These are phyloP conservation scores for Furcasterigmium furcatum DNA, from an alignment of 2,329 filamentous ascomycete species.

Conservation along the genomic window DNA sequence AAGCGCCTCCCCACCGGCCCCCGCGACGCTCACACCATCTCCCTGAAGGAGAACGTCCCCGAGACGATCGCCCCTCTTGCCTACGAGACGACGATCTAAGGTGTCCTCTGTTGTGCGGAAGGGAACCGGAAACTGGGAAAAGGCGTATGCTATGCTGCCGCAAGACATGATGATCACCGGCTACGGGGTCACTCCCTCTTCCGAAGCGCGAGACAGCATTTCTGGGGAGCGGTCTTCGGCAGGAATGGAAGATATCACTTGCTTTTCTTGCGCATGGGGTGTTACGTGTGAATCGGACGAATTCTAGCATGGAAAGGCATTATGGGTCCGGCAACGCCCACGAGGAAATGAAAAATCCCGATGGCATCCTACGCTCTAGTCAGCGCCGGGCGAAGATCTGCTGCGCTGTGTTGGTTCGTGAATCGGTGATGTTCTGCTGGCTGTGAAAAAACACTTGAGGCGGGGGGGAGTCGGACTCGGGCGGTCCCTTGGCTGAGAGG, in stretches of 20 bases:
- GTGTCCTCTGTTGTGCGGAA: constrained; percentile 7
- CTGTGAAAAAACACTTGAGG: too few relatives aligned
- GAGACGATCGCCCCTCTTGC: constrained; percentile 89
- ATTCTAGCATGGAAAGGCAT: constrained; percentile 16
- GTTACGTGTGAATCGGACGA: constrained; percentile 16
- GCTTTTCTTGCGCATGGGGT: constrained; percentile 16
- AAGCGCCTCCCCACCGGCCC: constrained; percentile 86
- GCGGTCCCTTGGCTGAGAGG: too few relatives aligned
- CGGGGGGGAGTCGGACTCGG: too few relatives aligned
- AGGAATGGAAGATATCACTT: constrained; percentile 8
- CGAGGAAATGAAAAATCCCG: constrained; percentile 14
- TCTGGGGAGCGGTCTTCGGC: constrained; percentile 7
- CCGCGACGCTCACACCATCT: constrained; percentile 77
- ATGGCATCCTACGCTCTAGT: constrained; percentile 8
- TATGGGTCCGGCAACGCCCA: constrained; percentile 15
- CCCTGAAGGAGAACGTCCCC: constrained; percentile 76
- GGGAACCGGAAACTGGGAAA: constrained; percentile 17
- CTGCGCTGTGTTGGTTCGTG: too few relatives aligned
- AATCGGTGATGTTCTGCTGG: too few relatives aligned
- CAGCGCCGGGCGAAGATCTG: too few relatives aligned
- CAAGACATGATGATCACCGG: neutral
- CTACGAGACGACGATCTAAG: constrained; percentile 98
- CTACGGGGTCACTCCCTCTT: constrained; percentile 2
- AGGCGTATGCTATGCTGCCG: constrained; percentile 2
- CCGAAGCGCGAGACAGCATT: constrained; percentile 1